Base-by-base conservation (phyloP, 129 eudicot species). In the Flaveria ramosissima region DNA sequence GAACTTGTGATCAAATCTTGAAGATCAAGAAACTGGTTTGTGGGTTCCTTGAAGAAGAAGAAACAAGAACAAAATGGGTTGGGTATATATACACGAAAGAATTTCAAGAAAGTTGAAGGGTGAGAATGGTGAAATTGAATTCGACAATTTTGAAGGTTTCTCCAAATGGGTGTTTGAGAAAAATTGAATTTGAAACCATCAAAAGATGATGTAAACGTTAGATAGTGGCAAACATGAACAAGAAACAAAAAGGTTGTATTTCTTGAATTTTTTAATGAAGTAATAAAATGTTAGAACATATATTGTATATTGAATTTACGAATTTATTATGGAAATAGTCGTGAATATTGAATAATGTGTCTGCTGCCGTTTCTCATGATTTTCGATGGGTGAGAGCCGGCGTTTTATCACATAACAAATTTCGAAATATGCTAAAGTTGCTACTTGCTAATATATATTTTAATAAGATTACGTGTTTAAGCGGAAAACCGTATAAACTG, bases 91-190 rank as follows among this genome's bases (percentile, higher is more conserved):
- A 36, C 13, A 19, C 27, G 15, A 8, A 52, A 64, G 50, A 32
- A 32, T 15, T 8, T 72, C 50, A 39, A 61, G 78, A 64, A 51
- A 63, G 53, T 11, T 78, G 82, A 65, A 69, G 73, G 24, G 16
- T 67, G 24, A 24, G 39, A 24, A 11, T 8, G 39, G n/a, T 60
- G 32, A 24, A 24, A 60, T 70, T 17, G 42, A 72, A 71, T 52
- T 56, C 43, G 47, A 73, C 36, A 30, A 16, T 26, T 51, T 76
- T 76, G 85, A 79, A 83, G 61, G 78, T 83, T 86, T 83, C 84
- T 72, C 85, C 85, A 76, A 78, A 77, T 86, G 87, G 83, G 81
- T 83, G 83, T 43, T 80, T 64, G 63, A 68, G 78, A 76, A 69
- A 78, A 69, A 16, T 86, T 73, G 79, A 82, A 77, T 77, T 68